Evolutionary conservation across 2,329 filamentous ascomycete species (phyloP).

Genomic region (Fusarium neocosmosporiellum): DNA sequence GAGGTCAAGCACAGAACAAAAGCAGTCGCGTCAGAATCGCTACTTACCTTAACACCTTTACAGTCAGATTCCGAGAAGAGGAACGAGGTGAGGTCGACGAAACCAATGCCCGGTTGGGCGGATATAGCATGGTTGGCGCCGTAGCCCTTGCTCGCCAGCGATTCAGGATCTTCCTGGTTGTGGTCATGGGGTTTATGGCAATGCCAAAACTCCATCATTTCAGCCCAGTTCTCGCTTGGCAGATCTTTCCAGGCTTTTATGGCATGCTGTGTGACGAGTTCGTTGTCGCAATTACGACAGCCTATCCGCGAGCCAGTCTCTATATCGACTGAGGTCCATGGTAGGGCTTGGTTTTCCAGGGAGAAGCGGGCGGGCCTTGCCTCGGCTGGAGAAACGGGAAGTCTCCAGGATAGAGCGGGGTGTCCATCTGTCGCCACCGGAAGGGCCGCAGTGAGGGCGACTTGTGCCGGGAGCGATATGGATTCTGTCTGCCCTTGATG

Average conservation of each 20-base stretch:
- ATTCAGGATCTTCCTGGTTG: slow-evolving; percentile 56
- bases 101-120: slow-evolving; percentile 73
- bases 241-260: slow-evolving; percentile 85
- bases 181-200: slow-evolving; percentile 89
- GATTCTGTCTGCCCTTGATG: slow-evolving; percentile 54
- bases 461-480: slow-evolving; percentile 57
- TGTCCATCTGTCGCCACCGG: slow-evolving; percentile 50
- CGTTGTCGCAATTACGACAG: slow-evolving; percentile 54
- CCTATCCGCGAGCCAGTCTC: slow-evolving; percentile 52
- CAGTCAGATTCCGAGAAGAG: slow-evolving; percentile 78
- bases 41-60: slow-evolving; percentile 51
- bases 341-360: slow-evolving; percentile 55
- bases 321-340: slow-evolving; percentile 68
- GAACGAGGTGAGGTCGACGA: slow-evolving; percentile 85
- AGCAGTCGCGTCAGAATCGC: slow-evolving; percentile 20
- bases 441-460: slow-evolving; percentile 50
- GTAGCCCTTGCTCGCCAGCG: slow-evolving; percentile 76
- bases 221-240: slow-evolving; percentile 96
- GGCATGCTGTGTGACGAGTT: slow-evolving; percentile 51
- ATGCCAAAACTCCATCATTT: slow-evolving; percentile 99
- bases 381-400: slow-evolving; percentile 54
- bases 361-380: slow-evolving; percentile 41
- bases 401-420: slow-evolving; percentile 62
- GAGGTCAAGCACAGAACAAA: slow-evolving; percentile 10
- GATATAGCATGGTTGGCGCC: slow-evolving; percentile 81